A percentile compares a stretch with the other conserved stretches of the same genome.
Evolutionary conservation across 805 yeast species (phyloP).

Genomic region (Hanseniaspora lachancei): DNA sequence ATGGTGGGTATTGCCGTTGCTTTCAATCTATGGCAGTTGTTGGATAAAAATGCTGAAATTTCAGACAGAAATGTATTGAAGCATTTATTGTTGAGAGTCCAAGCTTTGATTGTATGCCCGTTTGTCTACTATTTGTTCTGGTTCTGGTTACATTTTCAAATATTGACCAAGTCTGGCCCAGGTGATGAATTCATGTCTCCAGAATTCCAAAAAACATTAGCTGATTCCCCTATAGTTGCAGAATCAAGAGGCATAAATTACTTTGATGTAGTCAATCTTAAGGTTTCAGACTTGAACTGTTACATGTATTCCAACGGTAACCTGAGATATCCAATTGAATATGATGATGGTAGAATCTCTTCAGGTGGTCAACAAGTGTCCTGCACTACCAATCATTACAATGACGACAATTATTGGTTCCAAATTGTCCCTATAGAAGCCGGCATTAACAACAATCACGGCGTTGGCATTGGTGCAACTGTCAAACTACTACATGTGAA

Average conservation of each 20-base stretch:
- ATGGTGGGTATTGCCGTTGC: constrained; percentile 79
- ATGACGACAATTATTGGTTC: constrained; percentile 70
- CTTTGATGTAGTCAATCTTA: constrained; percentile 61
- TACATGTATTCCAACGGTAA: constrained; percentile 53
- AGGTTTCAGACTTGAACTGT: constrained; percentile 68
- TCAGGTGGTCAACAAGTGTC: constrained; percentile 84
- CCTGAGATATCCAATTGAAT: constrained; percentile 66
- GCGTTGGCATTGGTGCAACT: constrained; percentile 56
- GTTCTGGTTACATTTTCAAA: constrained; percentile 82
- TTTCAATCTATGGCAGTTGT: constrained; percentile 75
- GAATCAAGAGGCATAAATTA: constrained; percentile 61
- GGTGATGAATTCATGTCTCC: constrained; percentile 94
- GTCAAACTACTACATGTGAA: constrained; percentile 70
- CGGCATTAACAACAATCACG: constrained; percentile 31
- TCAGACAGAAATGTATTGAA: constrained; percentile 41
- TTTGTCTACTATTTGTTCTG: constrained; percentile 69
- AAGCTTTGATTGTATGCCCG: constrained; percentile 65
- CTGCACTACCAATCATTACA: constrained; percentile 43
- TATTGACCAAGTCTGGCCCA: constrained; percentile 78
- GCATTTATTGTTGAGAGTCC: constrained; percentile 66
- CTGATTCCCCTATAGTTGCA: constrained; percentile 64
- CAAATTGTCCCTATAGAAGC: constrained; percentile 55
- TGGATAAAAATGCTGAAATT: constrained; percentile 59
- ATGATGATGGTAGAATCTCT: constrained; percentile 90
- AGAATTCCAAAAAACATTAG: constrained; percentile 83